A percentile compares a stretch with the other conserved stretches of the same genome.
Evolutionary conservation across 345 rosid genomes (phyloP).

Genomic region (Citrus maxima): DNA sequence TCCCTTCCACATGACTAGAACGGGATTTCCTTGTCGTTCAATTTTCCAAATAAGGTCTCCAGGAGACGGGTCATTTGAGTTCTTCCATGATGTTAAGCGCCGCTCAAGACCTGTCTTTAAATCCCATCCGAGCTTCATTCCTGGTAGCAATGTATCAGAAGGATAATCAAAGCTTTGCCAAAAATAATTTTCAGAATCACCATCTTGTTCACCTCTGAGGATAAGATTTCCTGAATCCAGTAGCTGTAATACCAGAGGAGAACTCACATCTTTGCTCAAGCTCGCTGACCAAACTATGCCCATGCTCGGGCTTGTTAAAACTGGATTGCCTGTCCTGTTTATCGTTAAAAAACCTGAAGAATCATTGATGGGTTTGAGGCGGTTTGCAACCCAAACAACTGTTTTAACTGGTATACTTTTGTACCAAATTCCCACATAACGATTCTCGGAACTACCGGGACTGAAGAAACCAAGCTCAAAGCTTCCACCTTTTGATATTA

Average conservation of each 20-base stretch:
- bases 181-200: slow-evolving; percentile 1
- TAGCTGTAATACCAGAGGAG: slow-evolving; percentile 22
- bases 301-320: too few species aligned
- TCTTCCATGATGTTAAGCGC: slow-evolving; percentile 41
- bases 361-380: slow-evolving; percentile 35
- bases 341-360: slow-evolving; percentile 35
- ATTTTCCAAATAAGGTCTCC: slow-evolving; percentile 34
- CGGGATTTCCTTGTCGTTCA: slow-evolving; percentile 30
- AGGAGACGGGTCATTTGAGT: slow-evolving; percentile 38
- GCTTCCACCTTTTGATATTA: too few species aligned
- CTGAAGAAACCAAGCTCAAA: too few species aligned
- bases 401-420: slow-evolving; percentile 31
- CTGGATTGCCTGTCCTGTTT: slow-evolving; percentile 11
- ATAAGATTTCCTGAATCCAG: slow-evolving; percentile 28
- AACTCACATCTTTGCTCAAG: neutral
- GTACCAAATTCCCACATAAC: slow-evolving; percentile 49
- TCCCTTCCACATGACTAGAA: slow-evolving; percentile 19
- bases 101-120: slow-evolving; percentile 21
- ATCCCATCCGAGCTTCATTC: slow-evolving; percentile 42
- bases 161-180: slow-evolving; percentile 30
- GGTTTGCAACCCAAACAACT: slow-evolving; percentile 56
- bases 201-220: slow-evolving; percentile 5
- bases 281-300: neutral
- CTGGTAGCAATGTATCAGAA: neutral
- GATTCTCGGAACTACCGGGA: too few species aligned